A percentile compares a stretch with the other conserved stretches of the same genome.
Conservation (phyloP, 495 filamentous ascomycete genomes). For the Xanthoparmelia taractica region DNA sequence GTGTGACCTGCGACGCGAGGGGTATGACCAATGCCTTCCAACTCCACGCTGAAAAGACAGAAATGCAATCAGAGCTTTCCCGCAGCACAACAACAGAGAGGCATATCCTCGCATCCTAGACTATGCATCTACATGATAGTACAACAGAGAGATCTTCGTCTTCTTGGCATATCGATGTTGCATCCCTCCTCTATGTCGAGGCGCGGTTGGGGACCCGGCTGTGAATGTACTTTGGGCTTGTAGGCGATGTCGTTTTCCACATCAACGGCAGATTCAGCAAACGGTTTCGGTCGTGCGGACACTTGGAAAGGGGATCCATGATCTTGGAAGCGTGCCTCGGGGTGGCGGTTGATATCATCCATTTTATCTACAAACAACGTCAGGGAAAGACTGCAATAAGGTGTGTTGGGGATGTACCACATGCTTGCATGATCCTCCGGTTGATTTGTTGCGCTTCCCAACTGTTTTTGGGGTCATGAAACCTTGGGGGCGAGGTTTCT, state of each 20-base stretch:
- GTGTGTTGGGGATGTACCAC: background rate
- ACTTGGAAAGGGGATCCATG: slow-evolving; percentile 4
- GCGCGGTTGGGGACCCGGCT: background rate
- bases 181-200: background rate
- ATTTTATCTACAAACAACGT: background rate
- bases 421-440: background rate
- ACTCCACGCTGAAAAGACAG: background rate
- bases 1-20: background rate
- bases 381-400: background rate
- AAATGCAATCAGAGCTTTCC: background rate
- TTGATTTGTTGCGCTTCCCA: background rate
- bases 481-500: no score
- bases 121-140: background rate
- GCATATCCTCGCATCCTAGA: background rate
- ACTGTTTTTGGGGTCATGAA: background rate
- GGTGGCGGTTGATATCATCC: background rate
- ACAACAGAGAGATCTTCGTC: background rate
- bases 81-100: background rate
- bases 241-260: background rate
- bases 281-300: background rate
- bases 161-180: background rate
- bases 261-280: background rate
- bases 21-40: slow-evolving; percentile 1
- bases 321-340: background rate
- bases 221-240: background rate